Conservation (phyloP, 805 yeast species). For the Wickerhamomyces pijperi region DNA sequence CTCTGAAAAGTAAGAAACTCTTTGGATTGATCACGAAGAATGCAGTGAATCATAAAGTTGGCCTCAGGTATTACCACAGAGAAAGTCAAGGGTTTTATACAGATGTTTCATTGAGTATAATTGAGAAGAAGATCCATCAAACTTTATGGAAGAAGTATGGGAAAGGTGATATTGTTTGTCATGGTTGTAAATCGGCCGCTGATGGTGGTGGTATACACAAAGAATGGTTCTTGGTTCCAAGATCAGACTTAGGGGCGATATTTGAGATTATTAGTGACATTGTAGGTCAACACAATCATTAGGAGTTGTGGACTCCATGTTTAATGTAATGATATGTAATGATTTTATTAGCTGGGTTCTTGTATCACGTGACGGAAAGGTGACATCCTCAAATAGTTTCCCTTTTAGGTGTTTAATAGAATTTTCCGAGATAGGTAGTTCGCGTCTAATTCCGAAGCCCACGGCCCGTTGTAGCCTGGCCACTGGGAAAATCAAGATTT, state of each 20-base stretch:
- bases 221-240: conserved; percentile 18
- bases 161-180: conserved; percentile 15
- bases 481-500: too few species aligned
- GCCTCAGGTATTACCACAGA: conserved; percentile 2
- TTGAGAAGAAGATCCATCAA: conserved; percentile 14
- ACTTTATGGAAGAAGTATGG: conserved; percentile 9
- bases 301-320: too few species aligned
- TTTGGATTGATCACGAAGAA: conserved; percentile 3
- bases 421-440: too few species aligned
- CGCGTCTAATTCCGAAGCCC: too few species aligned
- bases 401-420: too few species aligned
- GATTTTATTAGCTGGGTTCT: too few species aligned
- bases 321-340: too few species aligned
- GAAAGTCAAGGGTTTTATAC: conserved; percentile 10
- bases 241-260: conserved; percentile 6
- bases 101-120: conserved; percentile 2
- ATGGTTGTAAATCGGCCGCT: conserved; percentile 10
- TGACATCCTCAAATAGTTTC: too few species aligned
- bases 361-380: too few species aligned
- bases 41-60: background rate
- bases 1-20: conserved; percentile 1
- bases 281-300: background rate
- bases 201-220: conserved; percentile 11
- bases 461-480: too few species aligned
- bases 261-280: conserved; percentile 9